phyloP scores from a whole-genome alignment of 2,329 filamentous ascomycete genomes.

The Botryotinia convoluta region DNA sequence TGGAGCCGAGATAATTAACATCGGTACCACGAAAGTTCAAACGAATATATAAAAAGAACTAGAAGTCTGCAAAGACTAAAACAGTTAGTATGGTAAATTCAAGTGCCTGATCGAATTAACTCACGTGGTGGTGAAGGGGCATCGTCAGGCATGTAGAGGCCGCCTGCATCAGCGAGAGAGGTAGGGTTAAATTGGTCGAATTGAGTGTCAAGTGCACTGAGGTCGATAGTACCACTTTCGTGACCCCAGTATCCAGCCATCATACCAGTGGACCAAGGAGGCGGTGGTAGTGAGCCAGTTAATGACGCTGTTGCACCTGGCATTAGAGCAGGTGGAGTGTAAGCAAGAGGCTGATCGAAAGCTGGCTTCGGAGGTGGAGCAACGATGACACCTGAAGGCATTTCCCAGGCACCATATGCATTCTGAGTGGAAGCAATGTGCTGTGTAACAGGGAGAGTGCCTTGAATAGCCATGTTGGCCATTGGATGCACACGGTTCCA shows the following conservation, averaged over 20 bases:
- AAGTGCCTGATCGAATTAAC: neutral
- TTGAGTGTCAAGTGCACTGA: neutral
- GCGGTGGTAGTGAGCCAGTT: neutral
- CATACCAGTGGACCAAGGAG: conserved; percentile 13
- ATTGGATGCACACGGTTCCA: conserved; percentile 2
- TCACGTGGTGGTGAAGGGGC: neutral
- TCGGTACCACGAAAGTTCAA: neutral
- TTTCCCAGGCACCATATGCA: conserved; percentile 14
- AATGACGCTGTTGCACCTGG: neutral
- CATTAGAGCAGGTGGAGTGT: neutral
- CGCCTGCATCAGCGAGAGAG: neutral
- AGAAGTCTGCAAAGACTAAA: neutral
- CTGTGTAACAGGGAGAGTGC: conserved; percentile 5
- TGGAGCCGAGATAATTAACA: neutral
- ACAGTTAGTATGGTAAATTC: neutral
- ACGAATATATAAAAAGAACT: neutral
- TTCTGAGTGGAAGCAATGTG: conserved; percentile 12
- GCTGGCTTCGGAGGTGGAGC: neutral
- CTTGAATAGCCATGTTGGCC: neutral
- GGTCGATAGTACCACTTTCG: neutral
- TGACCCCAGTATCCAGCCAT: conserved; percentile 16
- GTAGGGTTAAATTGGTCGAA: neutral
- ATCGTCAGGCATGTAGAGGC: neutral
- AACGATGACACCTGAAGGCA: neutral
- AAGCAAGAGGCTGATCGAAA: neutral